Evolutionary conservation across 768 basidiomycete species (phyloP).

Genomic region (Agaricus subrufescens): DNA sequence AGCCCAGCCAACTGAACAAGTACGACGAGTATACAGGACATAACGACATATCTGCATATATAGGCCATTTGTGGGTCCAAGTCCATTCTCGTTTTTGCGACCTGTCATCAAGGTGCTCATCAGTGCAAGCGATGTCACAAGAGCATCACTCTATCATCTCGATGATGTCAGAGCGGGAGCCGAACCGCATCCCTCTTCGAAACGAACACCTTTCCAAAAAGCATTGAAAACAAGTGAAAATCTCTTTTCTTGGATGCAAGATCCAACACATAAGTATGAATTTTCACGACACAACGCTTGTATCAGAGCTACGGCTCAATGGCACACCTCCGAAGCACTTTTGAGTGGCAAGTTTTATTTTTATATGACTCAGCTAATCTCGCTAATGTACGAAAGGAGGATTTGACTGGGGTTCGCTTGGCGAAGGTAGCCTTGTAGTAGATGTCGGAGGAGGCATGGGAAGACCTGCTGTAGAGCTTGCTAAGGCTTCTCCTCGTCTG

Average conservation of each 20-base stretch:
- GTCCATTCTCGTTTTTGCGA: neutral
- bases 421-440: conserved; percentile 48
- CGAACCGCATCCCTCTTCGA: neutral
- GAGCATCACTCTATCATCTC: conserved; percentile 5
- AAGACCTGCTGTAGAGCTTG: conserved; percentile 32
- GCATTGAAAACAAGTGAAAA: neutral
- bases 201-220: conserved; percentile 5
- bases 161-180: neutral
- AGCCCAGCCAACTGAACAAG: conserved; percentile 3
- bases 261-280: conserved; percentile 3
- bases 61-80: conserved; percentile 7
- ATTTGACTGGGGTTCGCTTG: conserved; percentile 56
- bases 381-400: conserved; percentile 27
- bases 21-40: neutral
- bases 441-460: conserved; percentile 76
- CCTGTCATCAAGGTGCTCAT: neutral
- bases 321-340: conserved; percentile 1
- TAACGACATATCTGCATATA: conserved; percentile 2
- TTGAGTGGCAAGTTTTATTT: neutral
- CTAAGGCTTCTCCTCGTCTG: conserved; percentile 31
- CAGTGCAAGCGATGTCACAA: conserved; percentile 3
- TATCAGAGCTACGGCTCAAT: conserved; percentile 4
- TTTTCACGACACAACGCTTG: conserved; percentile 7
- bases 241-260: conserved; percentile 6
- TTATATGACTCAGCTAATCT: neutral